phyloP scores from a whole-genome alignment of 108 stramenopile genomes.

The Skeletonema potamos region DNA sequence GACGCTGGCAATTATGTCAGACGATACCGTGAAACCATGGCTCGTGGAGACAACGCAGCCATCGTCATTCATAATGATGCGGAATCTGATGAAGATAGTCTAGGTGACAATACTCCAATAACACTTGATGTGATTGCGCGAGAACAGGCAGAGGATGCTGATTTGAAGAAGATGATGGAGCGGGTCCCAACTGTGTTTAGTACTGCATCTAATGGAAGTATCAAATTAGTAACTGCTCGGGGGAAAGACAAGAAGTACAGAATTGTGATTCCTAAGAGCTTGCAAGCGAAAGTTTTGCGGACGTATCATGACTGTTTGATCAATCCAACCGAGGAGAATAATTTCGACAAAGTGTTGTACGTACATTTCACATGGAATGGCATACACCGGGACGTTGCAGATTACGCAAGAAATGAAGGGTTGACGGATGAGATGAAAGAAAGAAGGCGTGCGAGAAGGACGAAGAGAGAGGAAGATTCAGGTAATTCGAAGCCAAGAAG shows the following conservation, averaged over 20 bases:
- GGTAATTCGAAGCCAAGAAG: background rate
- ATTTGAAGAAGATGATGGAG: slow-evolving; percentile 20
- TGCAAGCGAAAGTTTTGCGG: slow-evolving; percentile 27
- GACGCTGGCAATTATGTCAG: slow-evolving; percentile 17
- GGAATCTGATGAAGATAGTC: slow-evolving; percentile 7
- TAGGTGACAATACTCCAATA: slow-evolving; percentile 16
- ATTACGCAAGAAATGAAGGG: slow-evolving; percentile 25
- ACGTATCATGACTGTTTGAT: slow-evolving; percentile 39
- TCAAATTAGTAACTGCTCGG: slow-evolving; percentile 28
- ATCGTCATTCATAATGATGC: slow-evolving; percentile 15
- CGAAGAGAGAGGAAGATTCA: background rate
- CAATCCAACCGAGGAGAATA: slow-evolving; percentile 32
- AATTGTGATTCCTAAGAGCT: slow-evolving; percentile 21
- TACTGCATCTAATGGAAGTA: slow-evolving; percentile 29
- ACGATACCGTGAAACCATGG: slow-evolving; percentile 21
- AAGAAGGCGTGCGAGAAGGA: slow-evolving; percentile 6
- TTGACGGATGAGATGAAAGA: slow-evolving; percentile 34
- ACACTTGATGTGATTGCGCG: slow-evolving; percentile 34
- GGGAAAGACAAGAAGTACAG: slow-evolving; percentile 36
- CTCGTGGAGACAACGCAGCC: slow-evolving; percentile 15
- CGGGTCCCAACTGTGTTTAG: slow-evolving; percentile 24
- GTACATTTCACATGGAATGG: slow-evolving; percentile 40
- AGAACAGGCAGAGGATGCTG: slow-evolving; percentile 16
- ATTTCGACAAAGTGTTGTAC: slow-evolving; percentile 31
- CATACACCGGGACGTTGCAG: slow-evolving; percentile 26